Evolutionary conservation across 306 rosid genomes (phyloP), one percentile per base, ranked within the genome.

Genomic region (Sesbania bispinosa): DNA sequence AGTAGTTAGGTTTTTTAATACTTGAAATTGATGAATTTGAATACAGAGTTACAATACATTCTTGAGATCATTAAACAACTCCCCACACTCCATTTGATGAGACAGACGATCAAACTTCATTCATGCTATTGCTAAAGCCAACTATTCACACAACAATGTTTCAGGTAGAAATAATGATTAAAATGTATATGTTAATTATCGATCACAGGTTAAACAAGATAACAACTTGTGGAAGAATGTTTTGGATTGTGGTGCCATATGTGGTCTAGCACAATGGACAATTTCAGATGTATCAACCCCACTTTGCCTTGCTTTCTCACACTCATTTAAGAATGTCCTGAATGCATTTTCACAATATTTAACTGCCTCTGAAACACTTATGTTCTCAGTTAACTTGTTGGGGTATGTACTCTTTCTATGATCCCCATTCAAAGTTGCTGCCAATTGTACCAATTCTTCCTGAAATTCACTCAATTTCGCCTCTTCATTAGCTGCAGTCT

Each of bases 361-460:
- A 1, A 36, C 84, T 33, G 89, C 90, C 0, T 77, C 92, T 0
- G 53, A 19, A 73, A 84, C 89, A 10, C 55, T 60, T 81, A 88
- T 38, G 4, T 73, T 85, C 76, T 88, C 87, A 10, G 71, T 84
- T 13, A 85, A 26, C 54, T 87, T 87, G 48, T 82, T 4, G 0
- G 88, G 88, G 71, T 85, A 88, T 0, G 20, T 58, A 10, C 81
- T 84, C 55, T 84, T 90, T 6, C 11, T 59, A 13, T 67, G 79
- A 77, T 90, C 93, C 6, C 91, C 96, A 19, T 82, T 90, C 8
- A 90, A 35, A 10, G 85, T 79, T 23, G 96, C 96, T 1, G 87
- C 85, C 84, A 90, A 24, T 18, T 85, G 85, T 11, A 90, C 88
- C 6, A 90, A 15, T 63, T 86, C 93, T 38, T 57, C 81, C 32